These are phyloP conservation scores for Naganishia friedmannii DNA, from an alignment of 768 basidiomycete species.

Conservation along the genomic window DNA sequence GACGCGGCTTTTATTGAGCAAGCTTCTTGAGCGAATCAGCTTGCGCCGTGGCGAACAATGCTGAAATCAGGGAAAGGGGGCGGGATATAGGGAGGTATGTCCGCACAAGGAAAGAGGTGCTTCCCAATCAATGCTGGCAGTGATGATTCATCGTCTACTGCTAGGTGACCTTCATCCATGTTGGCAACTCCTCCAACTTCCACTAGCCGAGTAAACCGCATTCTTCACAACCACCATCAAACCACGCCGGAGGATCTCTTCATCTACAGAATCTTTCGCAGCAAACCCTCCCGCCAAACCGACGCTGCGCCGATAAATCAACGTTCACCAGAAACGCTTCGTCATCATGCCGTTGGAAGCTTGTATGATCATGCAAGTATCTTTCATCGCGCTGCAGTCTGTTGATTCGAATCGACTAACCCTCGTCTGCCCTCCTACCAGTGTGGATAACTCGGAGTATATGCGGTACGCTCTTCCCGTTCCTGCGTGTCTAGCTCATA, in stretches of 20 bases:
- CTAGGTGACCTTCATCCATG: not conserved
- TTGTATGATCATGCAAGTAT: slow-evolving; percentile 74
- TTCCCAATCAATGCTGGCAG: not conserved
- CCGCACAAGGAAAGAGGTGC: not conserved
- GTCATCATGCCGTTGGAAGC: slow-evolving; percentile 86
- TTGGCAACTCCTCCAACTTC: not conserved
- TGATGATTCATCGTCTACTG: slow-evolving; percentile 21
- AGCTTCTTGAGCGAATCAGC: slow-evolving; percentile 14
- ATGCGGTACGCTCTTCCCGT: slow-evolving; percentile 59
- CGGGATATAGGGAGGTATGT: not conserved
- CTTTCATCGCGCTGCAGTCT: not conserved
- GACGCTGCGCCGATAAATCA: not conserved
- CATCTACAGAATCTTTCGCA: not conserved
- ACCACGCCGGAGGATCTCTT: no score
- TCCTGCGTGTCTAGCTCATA: not conserved
- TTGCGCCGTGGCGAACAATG: not conserved
- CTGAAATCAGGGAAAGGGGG: not conserved
- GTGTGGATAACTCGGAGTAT: slow-evolving; percentile 92
- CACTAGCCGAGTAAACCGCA: not conserved
- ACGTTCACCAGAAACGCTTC: slow-evolving; percentile 7
- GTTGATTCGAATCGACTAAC: not conserved
- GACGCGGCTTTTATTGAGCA: not conserved
- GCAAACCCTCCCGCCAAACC: not conserved
- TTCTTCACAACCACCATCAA: no score
- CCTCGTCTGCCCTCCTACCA: slow-evolving; percentile 33